Conservation (phyloP, 345 rosid species). For the Cardamine resedifolia region DNA sequence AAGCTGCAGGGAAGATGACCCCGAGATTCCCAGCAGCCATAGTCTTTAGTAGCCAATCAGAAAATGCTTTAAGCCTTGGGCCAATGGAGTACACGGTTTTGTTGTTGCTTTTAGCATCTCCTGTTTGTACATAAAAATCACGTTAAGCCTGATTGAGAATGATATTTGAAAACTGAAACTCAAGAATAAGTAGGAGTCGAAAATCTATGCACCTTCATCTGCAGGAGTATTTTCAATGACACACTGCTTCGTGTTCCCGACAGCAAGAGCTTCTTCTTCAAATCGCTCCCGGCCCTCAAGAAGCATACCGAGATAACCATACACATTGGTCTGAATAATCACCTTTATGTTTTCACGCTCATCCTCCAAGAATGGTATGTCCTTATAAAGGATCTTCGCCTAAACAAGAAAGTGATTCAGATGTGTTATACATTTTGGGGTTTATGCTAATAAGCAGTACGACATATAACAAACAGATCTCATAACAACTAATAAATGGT, state of each 20-base stretch:
- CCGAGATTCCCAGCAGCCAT: slow-evolving; percentile 90
- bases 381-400: slow-evolving; percentile 97
- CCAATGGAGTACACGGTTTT: slow-evolving; percentile 68
- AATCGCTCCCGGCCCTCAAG: slow-evolving; percentile 97
- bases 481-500: background rate
- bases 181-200: background rate
- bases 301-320: slow-evolving; percentile 88
- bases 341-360: slow-evolving; percentile 82
- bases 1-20: slow-evolving; percentile 88
- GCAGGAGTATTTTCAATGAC: slow-evolving; percentile 33
- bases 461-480: background rate
- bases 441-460: background rate
- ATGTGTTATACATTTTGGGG: background rate
- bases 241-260: slow-evolving; percentile 38
- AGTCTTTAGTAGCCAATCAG: slow-evolving; percentile 92
- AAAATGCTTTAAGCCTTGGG: slow-evolving; percentile 80
- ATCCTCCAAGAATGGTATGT: slow-evolving; percentile 73
- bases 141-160: background rate
- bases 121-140: slow-evolving; percentile 38
- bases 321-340: slow-evolving; percentile 84
- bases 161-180: background rate
- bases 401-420: slow-evolving; percentile 39
- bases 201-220: slow-evolving; percentile 43
- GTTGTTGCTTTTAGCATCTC: slow-evolving; percentile 30
- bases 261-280: slow-evolving; percentile 78